Conservation (phyloP, 805 yeast genomes). For the Monosporozyma unispora region DNA sequence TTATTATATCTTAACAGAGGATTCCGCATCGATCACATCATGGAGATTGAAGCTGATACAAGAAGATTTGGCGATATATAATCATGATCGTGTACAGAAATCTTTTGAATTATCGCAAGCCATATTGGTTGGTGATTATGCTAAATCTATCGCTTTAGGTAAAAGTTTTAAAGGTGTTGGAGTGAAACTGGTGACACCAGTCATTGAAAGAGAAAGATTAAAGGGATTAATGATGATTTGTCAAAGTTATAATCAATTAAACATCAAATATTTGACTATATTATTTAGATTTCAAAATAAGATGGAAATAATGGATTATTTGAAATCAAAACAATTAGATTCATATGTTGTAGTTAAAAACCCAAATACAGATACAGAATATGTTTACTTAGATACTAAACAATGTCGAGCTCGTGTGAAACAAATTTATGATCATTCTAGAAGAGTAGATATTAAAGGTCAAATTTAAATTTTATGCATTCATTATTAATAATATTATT, state of each 20-base stretch:
- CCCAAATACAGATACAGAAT: slow-evolving; percentile 21
- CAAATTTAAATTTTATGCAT: slow-evolving; percentile 33
- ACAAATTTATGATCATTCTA: slow-evolving; percentile 33
- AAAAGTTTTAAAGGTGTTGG: slow-evolving; percentile 35
- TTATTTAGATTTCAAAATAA: slow-evolving; percentile 36
- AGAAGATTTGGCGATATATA: slow-evolving; percentile 10
- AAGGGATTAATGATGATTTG: slow-evolving; percentile 47
- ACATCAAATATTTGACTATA: slow-evolving; percentile 30
- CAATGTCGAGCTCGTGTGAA: slow-evolving; percentile 31
- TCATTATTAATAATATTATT: background rate
- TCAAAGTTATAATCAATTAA: slow-evolving; percentile 44
- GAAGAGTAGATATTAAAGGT: slow-evolving; percentile 81
- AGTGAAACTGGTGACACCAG: slow-evolving; percentile 40
- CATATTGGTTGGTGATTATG: slow-evolving; percentile 40
- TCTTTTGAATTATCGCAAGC: slow-evolving; percentile 29
- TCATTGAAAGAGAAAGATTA: slow-evolving; percentile 51
- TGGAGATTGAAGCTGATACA: slow-evolving; percentile 16
- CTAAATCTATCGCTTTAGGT: slow-evolving; percentile 40
- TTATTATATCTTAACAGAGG: slow-evolving; percentile 67
- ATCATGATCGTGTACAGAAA: slow-evolving; percentile 15
- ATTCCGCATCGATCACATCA: slow-evolving; percentile 31
- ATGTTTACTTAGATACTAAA: slow-evolving; percentile 28
- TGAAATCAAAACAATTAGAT: slow-evolving; percentile 33
- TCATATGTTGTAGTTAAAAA: slow-evolving; percentile 27
- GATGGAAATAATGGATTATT: slow-evolving; percentile 36